Conservation (phyloP, 805 yeast genomes). For the Ascoidea rubescens region DNA sequence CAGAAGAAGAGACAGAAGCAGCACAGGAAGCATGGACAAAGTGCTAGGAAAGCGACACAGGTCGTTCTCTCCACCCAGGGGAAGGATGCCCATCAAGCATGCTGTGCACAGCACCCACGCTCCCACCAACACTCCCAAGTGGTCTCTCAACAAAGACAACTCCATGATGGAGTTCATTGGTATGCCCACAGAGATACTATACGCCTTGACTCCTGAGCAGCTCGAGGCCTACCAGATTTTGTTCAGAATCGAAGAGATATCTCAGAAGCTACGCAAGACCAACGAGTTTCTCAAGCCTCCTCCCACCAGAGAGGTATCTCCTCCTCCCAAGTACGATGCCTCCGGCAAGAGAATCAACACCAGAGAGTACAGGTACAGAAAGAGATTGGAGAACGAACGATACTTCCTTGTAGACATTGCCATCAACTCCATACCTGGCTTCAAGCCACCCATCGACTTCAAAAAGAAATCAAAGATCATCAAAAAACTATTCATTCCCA, state of each 20-base stretch:
- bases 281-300: conserved; percentile 29
- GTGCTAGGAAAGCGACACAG: not conserved
- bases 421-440: conserved; percentile 57
- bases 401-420: conserved; percentile 68
- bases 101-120: not conserved
- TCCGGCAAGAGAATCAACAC: conserved; percentile 80
- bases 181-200: conserved; percentile 27
- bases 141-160: not conserved
- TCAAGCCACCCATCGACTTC: conserved; percentile 69
- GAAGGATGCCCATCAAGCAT: not conserved
- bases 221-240: conserved; percentile 55
- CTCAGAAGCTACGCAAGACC: conserved; percentile 39
- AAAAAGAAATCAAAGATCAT: conserved; percentile 45
- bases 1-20: not conserved
- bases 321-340: conserved; percentile 82
- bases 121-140: not conserved
- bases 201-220: conserved; percentile 61
- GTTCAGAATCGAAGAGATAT: conserved; percentile 70
- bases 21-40: not conserved
- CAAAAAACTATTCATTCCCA: conserved; percentile 78
- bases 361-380: conserved; percentile 50
- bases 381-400: conserved; percentile 63
- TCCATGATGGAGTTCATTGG: not conserved
- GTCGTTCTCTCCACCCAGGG: not conserved
- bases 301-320: conserved; percentile 52